phyloP scores from a whole-genome alignment of 225 moss, liverwort and hornwort species.

The Bryum argenteum region DNA sequence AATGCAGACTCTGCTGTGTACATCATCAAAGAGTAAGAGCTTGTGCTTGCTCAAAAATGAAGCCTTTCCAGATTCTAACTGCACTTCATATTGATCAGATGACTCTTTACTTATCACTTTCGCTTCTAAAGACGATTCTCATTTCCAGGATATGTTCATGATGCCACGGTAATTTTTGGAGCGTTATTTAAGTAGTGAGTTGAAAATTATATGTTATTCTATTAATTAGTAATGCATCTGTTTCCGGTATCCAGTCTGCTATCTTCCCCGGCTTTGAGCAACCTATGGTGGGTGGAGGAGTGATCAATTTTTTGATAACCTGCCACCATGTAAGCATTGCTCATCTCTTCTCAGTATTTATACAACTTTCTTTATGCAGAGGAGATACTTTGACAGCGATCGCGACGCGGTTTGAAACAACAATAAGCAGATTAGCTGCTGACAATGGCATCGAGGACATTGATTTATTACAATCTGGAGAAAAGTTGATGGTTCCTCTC shows the following conservation, averaged over 20 bases:
- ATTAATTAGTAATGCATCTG: neutral
- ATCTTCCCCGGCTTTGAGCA: neutral
- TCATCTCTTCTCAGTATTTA: constrained; percentile 12
- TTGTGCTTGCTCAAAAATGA: neutral
- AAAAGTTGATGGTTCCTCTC: constrained; percentile 40
- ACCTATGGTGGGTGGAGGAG: neutral
- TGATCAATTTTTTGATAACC: neutral
- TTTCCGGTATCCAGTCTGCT: neutral
- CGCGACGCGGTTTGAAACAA: constrained; percentile 52
- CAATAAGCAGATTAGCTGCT: constrained; percentile 52
- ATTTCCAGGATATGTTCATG: neutral
- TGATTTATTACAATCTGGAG: constrained; percentile 50
- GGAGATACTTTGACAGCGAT: constrained; percentile 68
- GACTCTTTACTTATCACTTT: neutral
- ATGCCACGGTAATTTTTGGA: constrained; percentile 15
- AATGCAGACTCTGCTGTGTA: constrained; percentile 33
- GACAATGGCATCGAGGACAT: constrained; percentile 55
- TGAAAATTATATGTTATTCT: neutral
- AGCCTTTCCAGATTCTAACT: constrained; percentile 1
- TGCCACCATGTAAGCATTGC: constrained; percentile 3
- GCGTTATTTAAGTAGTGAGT: neutral
- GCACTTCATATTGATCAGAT: constrained; percentile 15
- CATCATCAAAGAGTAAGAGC: constrained; percentile 48
- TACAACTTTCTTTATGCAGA: constrained; percentile 35
- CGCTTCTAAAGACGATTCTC: neutral